These are phyloP conservation scores for Tephrocybe rancida DNA, from an alignment of 768 basidiomycete species.

Conservation along the genomic window DNA sequence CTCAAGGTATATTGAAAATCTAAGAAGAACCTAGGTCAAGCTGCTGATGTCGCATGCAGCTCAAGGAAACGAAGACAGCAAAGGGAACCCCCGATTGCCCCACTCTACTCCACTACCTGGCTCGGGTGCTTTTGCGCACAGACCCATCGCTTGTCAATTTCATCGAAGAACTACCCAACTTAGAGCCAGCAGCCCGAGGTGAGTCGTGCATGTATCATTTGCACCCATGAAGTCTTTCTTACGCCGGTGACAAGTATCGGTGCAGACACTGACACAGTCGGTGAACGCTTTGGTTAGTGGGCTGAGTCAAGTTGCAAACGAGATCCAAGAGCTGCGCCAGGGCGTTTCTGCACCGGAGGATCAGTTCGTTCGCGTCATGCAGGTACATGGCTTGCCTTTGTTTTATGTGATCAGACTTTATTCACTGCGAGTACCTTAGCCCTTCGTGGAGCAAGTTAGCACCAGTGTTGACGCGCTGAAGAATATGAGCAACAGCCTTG, in stretches of 20 bases:
- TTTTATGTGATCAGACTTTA: not conserved
- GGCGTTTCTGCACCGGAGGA: conserved; percentile 45
- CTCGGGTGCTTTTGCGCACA: conserved; percentile 65
- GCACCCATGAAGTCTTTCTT: not conserved
- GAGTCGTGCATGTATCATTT: not conserved
- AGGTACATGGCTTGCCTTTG: conserved; percentile 39
- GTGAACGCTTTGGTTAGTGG: conserved; percentile 62
- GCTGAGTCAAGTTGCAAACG: conserved; percentile 54
- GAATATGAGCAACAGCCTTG: conserved; percentile 57
- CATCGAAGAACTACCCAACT: conserved; percentile 76
- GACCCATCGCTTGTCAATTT: conserved; percentile 71
- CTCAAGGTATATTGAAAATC: conserved; percentile 58
- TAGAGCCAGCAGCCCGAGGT: conserved; percentile 87
- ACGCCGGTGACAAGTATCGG: conserved; percentile 63
- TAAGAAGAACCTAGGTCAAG: not conserved
- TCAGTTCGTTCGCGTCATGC: conserved; percentile 69
- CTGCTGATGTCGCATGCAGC: conserved; percentile 39
- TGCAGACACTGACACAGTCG: conserved; percentile 60
- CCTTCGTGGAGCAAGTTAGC: conserved; percentile 52
- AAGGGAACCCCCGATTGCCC: conserved; percentile 72
- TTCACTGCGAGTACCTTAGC: conserved; percentile 26
- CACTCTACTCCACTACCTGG: conserved; percentile 91
- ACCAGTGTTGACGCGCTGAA: conserved; percentile 66
- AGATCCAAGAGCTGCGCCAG: conserved; percentile 49
- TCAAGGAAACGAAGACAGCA: conserved; percentile 82